Percentiles rank a stretch among this genome's conserved stretches.
phyloP scores from a whole-genome alignment of 257 asterid species.

The Schizonepeta tenuifolia region DNA sequence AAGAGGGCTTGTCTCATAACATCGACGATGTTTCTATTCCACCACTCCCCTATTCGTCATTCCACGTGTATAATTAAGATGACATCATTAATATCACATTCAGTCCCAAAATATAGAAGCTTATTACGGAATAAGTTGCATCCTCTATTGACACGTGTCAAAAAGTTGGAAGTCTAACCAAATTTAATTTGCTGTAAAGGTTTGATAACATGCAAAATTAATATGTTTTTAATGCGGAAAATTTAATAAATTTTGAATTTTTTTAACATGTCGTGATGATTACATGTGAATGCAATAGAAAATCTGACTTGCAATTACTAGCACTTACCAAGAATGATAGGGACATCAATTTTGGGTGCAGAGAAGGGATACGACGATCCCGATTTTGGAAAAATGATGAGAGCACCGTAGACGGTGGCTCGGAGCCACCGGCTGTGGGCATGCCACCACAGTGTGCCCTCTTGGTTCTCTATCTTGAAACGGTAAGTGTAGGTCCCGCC shows the following conservation, averaged over 20 bases:
- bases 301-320: background rate
- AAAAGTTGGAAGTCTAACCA: too few species aligned
- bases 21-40: conserved; percentile 44
- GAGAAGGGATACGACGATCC: conserved; percentile 58
- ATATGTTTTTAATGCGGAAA: too few species aligned
- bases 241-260: too few species aligned
- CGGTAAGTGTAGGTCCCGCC: conserved; percentile 66
- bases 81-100: background rate
- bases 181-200: too few species aligned
- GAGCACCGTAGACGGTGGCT: conserved; percentile 77
- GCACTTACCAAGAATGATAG: conserved; percentile 60
- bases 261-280: too few species aligned
- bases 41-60: conserved; percentile 56
- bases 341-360: conserved; percentile 54
- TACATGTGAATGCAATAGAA: too few species aligned
- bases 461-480: conserved; percentile 62
- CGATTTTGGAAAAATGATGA: conserved; percentile 56
- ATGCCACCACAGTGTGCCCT: conserved; percentile 86
- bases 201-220: too few species aligned
- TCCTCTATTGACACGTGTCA: too few species aligned
- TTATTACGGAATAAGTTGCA: too few species aligned
- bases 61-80: background rate
- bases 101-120: too few species aligned
- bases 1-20: conserved; percentile 44
- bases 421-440: conserved; percentile 77